phyloP scores from a whole-genome alignment of 176 grass and related monocot genomes.

The Pontederia crassipes region DNA sequence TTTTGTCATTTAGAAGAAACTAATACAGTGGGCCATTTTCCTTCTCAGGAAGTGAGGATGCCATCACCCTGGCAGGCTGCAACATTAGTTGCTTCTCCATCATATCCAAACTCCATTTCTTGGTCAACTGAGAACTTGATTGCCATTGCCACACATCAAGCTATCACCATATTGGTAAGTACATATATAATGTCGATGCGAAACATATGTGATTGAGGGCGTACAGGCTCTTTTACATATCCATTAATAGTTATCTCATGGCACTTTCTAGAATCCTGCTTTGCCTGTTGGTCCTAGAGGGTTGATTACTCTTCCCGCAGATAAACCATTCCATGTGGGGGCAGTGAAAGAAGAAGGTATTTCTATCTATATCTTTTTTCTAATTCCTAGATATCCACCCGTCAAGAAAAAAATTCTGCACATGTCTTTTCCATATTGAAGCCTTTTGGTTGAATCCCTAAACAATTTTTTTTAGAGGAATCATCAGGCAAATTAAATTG shows the following conservation, averaged over 20 bases:
- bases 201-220: background rate
- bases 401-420: background rate
- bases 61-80: slow-evolving; percentile 43
- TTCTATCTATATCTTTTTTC: slow-evolving; percentile 1
- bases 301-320: slow-evolving; percentile 36
- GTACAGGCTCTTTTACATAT: background rate
- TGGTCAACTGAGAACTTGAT: slow-evolving; percentile 81
- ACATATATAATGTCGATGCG: background rate
- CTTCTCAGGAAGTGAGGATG: slow-evolving; percentile 22
- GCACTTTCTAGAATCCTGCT: slow-evolving; percentile 46
- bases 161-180: slow-evolving; percentile 72
- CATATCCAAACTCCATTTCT: slow-evolving; percentile 63
- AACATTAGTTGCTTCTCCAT: slow-evolving; percentile 57
- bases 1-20: background rate
- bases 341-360: slow-evolving; percentile 65
- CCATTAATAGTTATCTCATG: background rate
- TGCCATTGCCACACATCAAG: slow-evolving; percentile 65
- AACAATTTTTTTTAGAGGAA: background rate
- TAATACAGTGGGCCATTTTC: background rate
- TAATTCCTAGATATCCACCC: background rate
- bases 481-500: too few species aligned
- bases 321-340: slow-evolving; percentile 55
- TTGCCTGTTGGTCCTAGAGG: slow-evolving; percentile 46
- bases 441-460: background rate
- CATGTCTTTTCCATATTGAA: background rate